Conservation (phyloP, 2,329 filamentous ascomycete species). For the Penicillium sp. region DNA sequence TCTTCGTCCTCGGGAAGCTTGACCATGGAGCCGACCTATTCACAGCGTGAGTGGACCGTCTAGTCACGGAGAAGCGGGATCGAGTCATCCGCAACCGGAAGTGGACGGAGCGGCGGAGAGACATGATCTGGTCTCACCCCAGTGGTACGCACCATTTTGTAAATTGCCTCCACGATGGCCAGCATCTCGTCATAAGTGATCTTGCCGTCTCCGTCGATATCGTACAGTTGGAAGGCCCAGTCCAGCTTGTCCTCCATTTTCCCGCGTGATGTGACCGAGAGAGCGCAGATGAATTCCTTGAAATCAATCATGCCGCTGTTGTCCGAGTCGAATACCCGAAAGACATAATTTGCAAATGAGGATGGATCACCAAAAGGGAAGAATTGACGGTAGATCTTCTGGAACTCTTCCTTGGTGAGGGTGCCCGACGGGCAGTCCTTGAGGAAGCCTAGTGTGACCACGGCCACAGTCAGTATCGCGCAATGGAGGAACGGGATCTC, state of each 20-base stretch:
- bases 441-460: slow-evolving; percentile 65
- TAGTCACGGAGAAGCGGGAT: background rate
- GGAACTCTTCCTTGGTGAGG: slow-evolving; percentile 96
- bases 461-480: background rate
- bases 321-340: slow-evolving; percentile 97
- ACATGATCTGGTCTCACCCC: background rate
- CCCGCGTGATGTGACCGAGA: slow-evolving; percentile 92
- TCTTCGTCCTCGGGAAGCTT: slow-evolving; percentile 98
- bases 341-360: slow-evolving; percentile 97
- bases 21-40: slow-evolving; percentile 89
- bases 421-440: slow-evolving; percentile 97
- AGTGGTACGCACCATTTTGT: slow-evolving; percentile 77
- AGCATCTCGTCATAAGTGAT: slow-evolving; percentile 99
- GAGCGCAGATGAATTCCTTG: slow-evolving; percentile 97
- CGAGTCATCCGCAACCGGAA: background rate
- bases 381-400: slow-evolving; percentile 99
- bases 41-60: slow-evolving; percentile 4
- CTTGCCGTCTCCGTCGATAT: slow-evolving; percentile 97
- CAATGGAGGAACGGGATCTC: background rate
- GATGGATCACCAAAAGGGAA: slow-evolving; percentile 98
- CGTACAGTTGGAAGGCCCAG: slow-evolving; percentile 98
- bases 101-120: background rate
- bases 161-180: slow-evolving; percentile 96
- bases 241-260: slow-evolving; percentile 99
- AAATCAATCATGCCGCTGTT: slow-evolving; percentile 98